Base-by-base conservation (phyloP, 805 yeast species). In the Zygotorulaspora florentina region DNA sequence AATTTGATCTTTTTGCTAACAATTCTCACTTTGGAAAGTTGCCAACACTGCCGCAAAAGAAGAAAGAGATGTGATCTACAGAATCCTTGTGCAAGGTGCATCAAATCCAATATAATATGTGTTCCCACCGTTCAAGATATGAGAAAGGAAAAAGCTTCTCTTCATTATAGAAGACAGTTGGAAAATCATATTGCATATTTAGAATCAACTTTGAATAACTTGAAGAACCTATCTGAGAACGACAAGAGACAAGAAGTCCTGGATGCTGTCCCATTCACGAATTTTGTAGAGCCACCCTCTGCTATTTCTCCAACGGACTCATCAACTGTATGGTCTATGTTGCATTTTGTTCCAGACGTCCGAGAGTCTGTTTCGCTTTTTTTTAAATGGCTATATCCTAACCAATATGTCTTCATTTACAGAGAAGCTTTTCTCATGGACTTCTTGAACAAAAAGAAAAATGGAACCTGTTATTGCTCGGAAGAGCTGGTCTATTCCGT, bases 381-480 rank as follows among this genome's bases (percentile, higher is more conserved):
- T 59, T 78, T 78, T 60, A 71, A 70, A 11, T 76, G 81, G 80
- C 76, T 74, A 48, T 78, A 78, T 50, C 81, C 82, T 3, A 81
- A 75, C 57, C 71, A 75, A 47, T 74, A 74, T 53, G 71, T 73
- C 68, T 77, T 76, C 53, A 69, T 78, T 13, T 75, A 73, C 53
- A 59, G 82, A 39, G 83, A 78, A 48, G 75, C 79, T 0, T 77
- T 78, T 52, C 59, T 78, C 30, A 64, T 65, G 25, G 82, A 77
- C 48, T 76, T 77, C 54, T 76, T 76, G 54, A 65, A 72, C 12
- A 44, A 49, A 12, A 45, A 51, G 10, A 25, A 41, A 8, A 43
- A 46, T 13, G 48, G 48, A 12, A 27, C 38, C 27, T 43, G 71
- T 30, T 77, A 76, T 56, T 77, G 81, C 50, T 74, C 77, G 31